Base-by-base conservation (phyloP, 306 rosid species). In the Macrotyloma uniflorum region DNA sequence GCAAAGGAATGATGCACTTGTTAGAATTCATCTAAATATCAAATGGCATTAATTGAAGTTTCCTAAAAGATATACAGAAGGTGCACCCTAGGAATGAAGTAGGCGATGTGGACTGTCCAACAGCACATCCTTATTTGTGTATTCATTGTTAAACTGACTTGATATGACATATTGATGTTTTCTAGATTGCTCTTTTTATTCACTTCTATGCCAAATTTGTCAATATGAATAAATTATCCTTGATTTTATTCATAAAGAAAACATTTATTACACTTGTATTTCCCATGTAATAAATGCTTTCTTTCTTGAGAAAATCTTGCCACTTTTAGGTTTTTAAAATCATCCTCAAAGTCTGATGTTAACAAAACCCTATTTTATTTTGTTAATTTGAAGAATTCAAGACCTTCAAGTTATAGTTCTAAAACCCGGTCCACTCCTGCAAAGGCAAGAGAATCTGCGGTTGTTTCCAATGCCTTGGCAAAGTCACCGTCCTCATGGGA, bases 391-490 rank as follows among this genome's bases (percentile, higher is more conserved):
- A 89, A 88, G 93, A 78, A 63, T 82, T 82, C 90, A 19, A 91
- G 83, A 80, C 64, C 90, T 76, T 87, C 93, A 68, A 86, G 83
- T 82, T 70, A 79, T 79, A 85, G 96, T 83, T 87, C 93, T 53
- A 91, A 80, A 82, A 49, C 84, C 19, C 90, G 91, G 66, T 79
- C 89, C 50, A 72, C 85, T 63, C 78, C 91, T 42, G 66, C 74
- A 47, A 94, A 85, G 89, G 72, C 83, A 65, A 89, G 86, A 83
- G 88, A 83, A 68, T 83, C 87, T 43, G 83, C 80, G 2, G 40
- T 82, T 57, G 20, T 73, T 36, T 75, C 85, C 42, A 82, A 81
- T 84, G 74, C 82, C 28, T 43, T 55, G 65, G 57, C 83, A 58
- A 84, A 75, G 67, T 70, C 83, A 28, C 77, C 84, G 3, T 76